Percentiles rank a stretch among this genome's conserved stretches.
These are phyloP conservation scores for Aphanomyces euteiches DNA, from an alignment of 352 stramenopile genomes.

Conservation along the genomic window DNA sequence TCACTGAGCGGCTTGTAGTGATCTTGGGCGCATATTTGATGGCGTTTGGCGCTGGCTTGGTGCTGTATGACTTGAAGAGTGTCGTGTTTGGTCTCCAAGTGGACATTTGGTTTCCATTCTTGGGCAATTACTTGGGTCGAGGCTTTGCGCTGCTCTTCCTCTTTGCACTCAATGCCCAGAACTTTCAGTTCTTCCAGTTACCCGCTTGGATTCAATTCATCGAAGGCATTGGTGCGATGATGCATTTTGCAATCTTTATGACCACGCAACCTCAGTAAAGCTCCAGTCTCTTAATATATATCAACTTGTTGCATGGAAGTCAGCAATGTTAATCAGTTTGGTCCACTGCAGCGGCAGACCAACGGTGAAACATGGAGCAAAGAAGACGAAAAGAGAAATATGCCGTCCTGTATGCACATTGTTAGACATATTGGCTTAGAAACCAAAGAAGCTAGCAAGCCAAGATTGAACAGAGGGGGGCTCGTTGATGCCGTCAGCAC, in stretches of 20 bases:
- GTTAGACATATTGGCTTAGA: too few relatives aligned
- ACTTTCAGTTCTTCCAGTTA: slow-evolving; percentile 31
- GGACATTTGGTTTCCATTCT: slow-evolving; percentile 81
- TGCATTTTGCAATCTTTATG: slow-evolving; percentile 29
- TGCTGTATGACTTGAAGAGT: slow-evolving; percentile 83
- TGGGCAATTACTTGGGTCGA: slow-evolving; percentile 84
- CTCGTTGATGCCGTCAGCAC: too few relatives aligned
- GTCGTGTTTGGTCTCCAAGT: slow-evolving; percentile 77
- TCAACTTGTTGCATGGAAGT: too few relatives aligned
- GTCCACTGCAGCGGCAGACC: too few relatives aligned
- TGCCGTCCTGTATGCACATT: too few relatives aligned
- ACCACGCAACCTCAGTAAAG: slow-evolving; percentile 27
- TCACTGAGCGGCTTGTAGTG: slow-evolving; percentile 40
- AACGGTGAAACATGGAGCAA: too few relatives aligned
- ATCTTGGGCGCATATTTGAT: slow-evolving; percentile 79
- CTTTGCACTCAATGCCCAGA: slow-evolving; percentile 44
- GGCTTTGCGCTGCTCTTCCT: slow-evolving; percentile 78
- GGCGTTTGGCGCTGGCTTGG: slow-evolving; percentile 69
- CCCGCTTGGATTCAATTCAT: slow-evolving; percentile 21
- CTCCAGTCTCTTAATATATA: too few relatives aligned
- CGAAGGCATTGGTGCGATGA: slow-evolving; percentile 18
- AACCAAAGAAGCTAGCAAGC: too few relatives aligned
- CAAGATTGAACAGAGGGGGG: too few relatives aligned
- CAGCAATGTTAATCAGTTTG: too few relatives aligned
- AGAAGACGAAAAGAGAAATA: too few relatives aligned